These are phyloP conservation scores for Phytophthora rubi DNA, from an alignment of 352 stramenopile genomes.

Conservation along the genomic window DNA sequence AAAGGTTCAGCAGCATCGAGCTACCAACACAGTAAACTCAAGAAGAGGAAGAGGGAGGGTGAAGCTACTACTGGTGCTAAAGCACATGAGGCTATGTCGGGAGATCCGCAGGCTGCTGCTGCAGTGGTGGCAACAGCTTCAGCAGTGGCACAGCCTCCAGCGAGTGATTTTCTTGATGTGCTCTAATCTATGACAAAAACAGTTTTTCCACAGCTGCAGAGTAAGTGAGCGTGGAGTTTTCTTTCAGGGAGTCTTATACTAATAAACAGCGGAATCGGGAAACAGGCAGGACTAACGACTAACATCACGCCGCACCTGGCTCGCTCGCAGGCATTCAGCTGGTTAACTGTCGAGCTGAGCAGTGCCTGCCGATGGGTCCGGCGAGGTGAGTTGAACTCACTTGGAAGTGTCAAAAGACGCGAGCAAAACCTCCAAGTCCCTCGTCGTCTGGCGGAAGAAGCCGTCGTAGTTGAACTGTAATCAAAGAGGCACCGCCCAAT, in stretches of 20 bases:
- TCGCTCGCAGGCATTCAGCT: not conserved
- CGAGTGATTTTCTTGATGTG: slow-evolving; percentile 67
- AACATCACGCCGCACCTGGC: slow-evolving; percentile 12
- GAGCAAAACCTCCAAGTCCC: slow-evolving; percentile 71
- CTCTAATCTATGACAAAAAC: slow-evolving; percentile 38
- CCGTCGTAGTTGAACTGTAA: slow-evolving; percentile 85
- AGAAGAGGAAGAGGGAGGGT: slow-evolving; percentile 61
- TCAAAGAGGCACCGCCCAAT: not conserved
- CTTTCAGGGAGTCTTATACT: slow-evolving; percentile 33
- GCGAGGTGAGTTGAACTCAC: slow-evolving; percentile 13
- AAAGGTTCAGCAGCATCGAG: slow-evolving; percentile 30
- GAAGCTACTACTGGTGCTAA: slow-evolving; percentile 11
- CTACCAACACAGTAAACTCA: slow-evolving; percentile 48
- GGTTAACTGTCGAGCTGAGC: not conserved
- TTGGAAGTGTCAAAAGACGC: slow-evolving; percentile 49
- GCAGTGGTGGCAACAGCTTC: not conserved
- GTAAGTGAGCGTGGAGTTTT: slow-evolving; percentile 19
- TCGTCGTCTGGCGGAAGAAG: slow-evolving; percentile 83
- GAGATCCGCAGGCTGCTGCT: slow-evolving; percentile 15
- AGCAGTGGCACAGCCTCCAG: slow-evolving; percentile 13
- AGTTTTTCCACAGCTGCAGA: not conserved
- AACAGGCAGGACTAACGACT: slow-evolving; percentile 33
- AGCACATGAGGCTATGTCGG: slow-evolving; percentile 20
- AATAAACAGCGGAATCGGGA: slow-evolving; percentile 42
- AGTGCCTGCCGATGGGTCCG: slow-evolving; percentile 1